These are phyloP conservation scores for Fusarium anguioides DNA, from an alignment of 2,329 filamentous ascomycete species.

Conservation along the genomic window DNA sequence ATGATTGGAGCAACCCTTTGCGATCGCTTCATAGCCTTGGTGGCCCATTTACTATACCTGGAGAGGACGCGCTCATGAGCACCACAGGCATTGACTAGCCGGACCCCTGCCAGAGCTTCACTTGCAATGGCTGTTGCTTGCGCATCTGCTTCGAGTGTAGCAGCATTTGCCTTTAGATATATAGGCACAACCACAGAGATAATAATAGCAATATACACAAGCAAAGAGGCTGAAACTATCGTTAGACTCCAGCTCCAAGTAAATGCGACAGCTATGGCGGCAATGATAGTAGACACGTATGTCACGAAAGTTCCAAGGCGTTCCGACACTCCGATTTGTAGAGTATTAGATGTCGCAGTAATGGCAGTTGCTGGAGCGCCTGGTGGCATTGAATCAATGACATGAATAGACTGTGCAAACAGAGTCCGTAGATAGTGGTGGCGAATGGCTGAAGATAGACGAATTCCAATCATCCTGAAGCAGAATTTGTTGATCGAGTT, in stretches of 20 bases:
- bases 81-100: conserved; percentile 59
- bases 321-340: conserved; percentile 66
- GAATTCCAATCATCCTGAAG: conserved; percentile 62
- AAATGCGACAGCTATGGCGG: no score
- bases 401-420: conserved; percentile 61
- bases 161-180: conserved; percentile 33
- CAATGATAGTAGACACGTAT: conserved; percentile 53
- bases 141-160: conserved; percentile 39
- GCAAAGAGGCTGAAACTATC: conserved; percentile 59
- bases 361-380: conserved; percentile 65
- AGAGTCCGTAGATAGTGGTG: conserved; percentile 62
- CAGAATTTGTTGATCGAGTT: conserved; percentile 43
- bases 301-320: conserved; percentile 59
- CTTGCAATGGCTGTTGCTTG: conserved; percentile 57
- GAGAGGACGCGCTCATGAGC: conserved; percentile 52
- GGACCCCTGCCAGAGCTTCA: conserved; percentile 55
- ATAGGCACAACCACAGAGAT: conserved; percentile 45
- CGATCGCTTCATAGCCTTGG: conserved; percentile 50
- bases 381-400: conserved; percentile 61
- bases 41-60: conserved; percentile 53
- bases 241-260: conserved; percentile 64
- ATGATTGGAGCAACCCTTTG: conserved; percentile 47
- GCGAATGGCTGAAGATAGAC: conserved; percentile 62
- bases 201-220: conserved; percentile 55
- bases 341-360: conserved; percentile 62